Evolutionary conservation across 805 yeast species (phyloP).

Genomic region (Tetrapisispora arboricola): DNA sequence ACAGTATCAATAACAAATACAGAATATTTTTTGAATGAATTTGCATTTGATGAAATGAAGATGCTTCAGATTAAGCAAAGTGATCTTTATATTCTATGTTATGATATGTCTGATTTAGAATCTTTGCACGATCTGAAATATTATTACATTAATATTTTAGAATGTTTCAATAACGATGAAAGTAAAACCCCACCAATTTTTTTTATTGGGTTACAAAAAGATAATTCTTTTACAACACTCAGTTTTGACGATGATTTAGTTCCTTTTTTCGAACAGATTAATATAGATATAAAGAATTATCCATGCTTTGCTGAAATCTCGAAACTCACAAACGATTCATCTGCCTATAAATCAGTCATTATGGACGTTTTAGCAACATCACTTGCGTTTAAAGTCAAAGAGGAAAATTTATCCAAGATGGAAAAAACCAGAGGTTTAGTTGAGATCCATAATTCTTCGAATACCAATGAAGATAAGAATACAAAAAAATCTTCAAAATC

Average conservation of each 20-base stretch:
- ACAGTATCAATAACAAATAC: slow-evolving; percentile 2
- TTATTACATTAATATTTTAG: slow-evolving; percentile 14
- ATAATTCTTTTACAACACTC: slow-evolving; percentile 2
- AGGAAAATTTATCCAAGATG: not conserved
- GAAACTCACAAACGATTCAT: not conserved
- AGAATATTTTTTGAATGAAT: slow-evolving; percentile 9
- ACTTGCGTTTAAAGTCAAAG: not conserved
- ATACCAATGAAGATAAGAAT: not conserved
- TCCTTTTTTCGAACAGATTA: not conserved
- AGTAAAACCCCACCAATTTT: slow-evolving; percentile 15
- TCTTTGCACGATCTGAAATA: slow-evolving; percentile 15
- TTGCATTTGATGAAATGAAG: slow-evolving; percentile 15
- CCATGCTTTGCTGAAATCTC: not conserved
- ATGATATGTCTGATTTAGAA: slow-evolving; percentile 14
- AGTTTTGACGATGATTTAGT: not conserved
- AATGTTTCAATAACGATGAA: slow-evolving; percentile 9
- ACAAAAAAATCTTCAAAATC: not conserved
- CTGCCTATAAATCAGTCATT: not conserved
- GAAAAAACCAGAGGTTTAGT: not conserved
- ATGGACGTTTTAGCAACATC: not conserved
- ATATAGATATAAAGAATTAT: not conserved
- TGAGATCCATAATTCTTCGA: not conserved
- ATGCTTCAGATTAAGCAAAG: slow-evolving; percentile 21
- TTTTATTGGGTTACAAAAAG: slow-evolving; percentile 17
- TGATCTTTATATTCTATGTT: slow-evolving; percentile 24